Percentiles rank a stretch among this genome's conserved stretches.
Evolutionary conservation across 2,329 filamentous ascomycete genomes (phyloP).

Genomic region (Epichloe gansuensis): DNA sequence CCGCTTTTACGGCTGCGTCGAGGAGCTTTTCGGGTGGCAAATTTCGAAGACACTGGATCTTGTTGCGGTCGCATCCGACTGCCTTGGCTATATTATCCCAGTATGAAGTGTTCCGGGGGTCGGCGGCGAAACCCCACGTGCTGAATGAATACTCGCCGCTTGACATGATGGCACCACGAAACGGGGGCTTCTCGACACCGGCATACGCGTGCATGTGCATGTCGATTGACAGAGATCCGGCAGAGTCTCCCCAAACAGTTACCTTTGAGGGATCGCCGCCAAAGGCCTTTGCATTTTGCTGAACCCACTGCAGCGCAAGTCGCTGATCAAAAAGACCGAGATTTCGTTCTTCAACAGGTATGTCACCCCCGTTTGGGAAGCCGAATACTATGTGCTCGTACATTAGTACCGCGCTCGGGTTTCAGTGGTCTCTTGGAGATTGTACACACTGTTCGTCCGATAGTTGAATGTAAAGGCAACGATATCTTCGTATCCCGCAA

Average conservation of each 20-base stretch:
- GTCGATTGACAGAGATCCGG: conserved; percentile 20
- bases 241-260: conserved; percentile 18
- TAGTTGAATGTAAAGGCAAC: conserved; percentile 16
- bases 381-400: conserved; percentile 18
- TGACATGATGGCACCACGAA: conserved; percentile 16
- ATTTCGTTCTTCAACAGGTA: conserved; percentile 22
- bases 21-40: conserved; percentile 9
- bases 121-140: conserved; percentile 5
- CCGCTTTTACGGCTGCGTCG: conserved; percentile 4
- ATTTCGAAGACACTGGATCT: conserved; percentile 13
- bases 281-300: conserved; percentile 15
- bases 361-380: conserved; percentile 30
- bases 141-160: conserved; percentile 18
- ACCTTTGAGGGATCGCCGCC: conserved; percentile 15
- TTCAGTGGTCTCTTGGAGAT: too few relatives aligned
- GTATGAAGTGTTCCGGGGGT: background rate
- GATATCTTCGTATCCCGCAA: conserved; percentile 16
- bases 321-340: conserved; percentile 16
- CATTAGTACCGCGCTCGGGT: background rate
- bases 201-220: conserved; percentile 13
- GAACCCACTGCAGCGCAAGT: conserved; percentile 16
- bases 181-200: conserved; percentile 7
- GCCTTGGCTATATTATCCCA: conserved; percentile 10
- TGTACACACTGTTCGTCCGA: conserved; percentile 12
- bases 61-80: conserved; percentile 9